Percentiles rank a stretch among this genome's conserved stretches.
Evolutionary conservation across 306 rosid genomes (phyloP).

Genomic region (Medicago ruthenica): DNA sequence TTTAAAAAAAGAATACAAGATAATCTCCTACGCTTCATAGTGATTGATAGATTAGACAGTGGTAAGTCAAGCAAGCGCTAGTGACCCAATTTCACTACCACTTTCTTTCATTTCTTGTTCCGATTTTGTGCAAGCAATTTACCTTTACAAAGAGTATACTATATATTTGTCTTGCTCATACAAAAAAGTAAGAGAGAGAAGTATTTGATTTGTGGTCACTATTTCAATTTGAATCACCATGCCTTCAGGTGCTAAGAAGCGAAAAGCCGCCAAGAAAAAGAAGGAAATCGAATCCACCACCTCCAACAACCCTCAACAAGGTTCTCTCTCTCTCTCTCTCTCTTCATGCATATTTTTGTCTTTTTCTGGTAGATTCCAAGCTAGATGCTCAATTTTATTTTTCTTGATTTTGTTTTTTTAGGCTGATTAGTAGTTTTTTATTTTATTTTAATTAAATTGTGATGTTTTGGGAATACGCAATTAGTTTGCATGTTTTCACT

Average conservation of each 20-base stretch:
- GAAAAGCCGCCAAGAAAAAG: slow-evolving; percentile 91
- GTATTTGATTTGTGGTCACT: slow-evolving; percentile 51
- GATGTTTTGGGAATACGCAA: neutral
- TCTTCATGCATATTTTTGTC: slow-evolving; percentile 6
- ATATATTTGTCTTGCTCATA: slow-evolving; percentile 18
- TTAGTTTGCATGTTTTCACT: slow-evolving; percentile 10
- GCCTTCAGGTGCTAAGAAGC: slow-evolving; percentile 84
- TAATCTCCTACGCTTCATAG: no score
- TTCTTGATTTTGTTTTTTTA: neutral
- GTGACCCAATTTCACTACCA: neutral
- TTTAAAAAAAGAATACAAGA: no score
- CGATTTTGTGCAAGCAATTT: neutral
- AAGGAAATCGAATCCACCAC: slow-evolving; percentile 53
- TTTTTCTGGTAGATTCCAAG: slow-evolving; percentile 28
- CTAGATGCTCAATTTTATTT: slow-evolving; percentile 20
- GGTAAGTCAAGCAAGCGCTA: slow-evolving; percentile 31
- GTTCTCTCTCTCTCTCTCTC: slow-evolving; percentile 36
- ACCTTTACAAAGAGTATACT: neutral
- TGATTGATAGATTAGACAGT: neutral
- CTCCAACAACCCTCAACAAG: slow-evolving; percentile 46
- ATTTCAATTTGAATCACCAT: slow-evolving; percentile 42
- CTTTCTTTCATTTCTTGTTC: neutral
- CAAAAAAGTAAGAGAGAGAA: neutral
- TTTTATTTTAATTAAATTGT: slow-evolving; percentile 26
- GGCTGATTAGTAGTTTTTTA: slow-evolving; percentile 24